Base-by-base conservation (phyloP, 805 yeast genomes). In the Ogataea neopini region DNA sequence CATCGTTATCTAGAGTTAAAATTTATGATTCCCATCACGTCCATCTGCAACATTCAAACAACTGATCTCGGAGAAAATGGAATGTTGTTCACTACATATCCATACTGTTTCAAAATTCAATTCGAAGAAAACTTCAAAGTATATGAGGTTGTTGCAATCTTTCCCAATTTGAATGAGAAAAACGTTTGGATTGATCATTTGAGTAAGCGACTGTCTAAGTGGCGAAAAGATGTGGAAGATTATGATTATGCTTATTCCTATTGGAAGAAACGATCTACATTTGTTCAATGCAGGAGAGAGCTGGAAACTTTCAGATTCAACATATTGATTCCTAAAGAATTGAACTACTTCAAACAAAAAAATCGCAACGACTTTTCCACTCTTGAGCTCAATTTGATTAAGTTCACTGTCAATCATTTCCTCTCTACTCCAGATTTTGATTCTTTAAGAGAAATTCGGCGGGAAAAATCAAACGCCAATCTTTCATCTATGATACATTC, bases 21-120 rank as follows among this genome's bases (percentile, higher is more conserved):
- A 13, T 76, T 80, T 51, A 69, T 80, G 11, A 66, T 82, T 7
- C 83, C 86, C 0, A 60, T 80, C 26, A 53, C 73, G 2, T 59
- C 68, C 2, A 58, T 64, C 11, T 47, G 52, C 33, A 53, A 54
- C 38, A 43, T 52, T 30, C 50, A 42, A 44, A 5, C 64, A 61
- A 59, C 59, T 20, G 52, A 50, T 8, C 28, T 47, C 9, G 60
- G 56, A 17, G 63, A 56, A 25, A 44, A 43, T 19, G 61, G 57
- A 15, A 59, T 41, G 63, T 19, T 68, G 7, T 57, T 50, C 43
- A 62, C 77, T 0, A 54, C 49, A 1, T 65, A 64, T 51, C 61
- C 66, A 0, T 49, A 59, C 39, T 49, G 62, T 8, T 62, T 79
- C 40, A 81, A 80, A 52, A 25, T 82, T 1, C 54, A 68, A 3